Conservation (phyloP, 192 early-diverging fungal genomes). For the Neocallimastix lanati region DNA sequence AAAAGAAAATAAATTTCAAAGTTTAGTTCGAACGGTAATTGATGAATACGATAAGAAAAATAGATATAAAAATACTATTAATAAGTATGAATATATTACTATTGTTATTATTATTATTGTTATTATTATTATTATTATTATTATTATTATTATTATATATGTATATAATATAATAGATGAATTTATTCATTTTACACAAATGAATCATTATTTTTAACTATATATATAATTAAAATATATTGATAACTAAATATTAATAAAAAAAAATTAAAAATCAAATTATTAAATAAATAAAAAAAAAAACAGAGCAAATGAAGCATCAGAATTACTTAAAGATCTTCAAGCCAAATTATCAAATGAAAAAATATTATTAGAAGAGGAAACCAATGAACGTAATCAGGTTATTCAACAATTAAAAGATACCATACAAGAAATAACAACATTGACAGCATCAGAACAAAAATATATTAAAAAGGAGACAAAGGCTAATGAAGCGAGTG, state of each 20-base stretch:
- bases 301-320: conserved; percentile 32
- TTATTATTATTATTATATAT: too few species aligned
- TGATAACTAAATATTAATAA: too few species aligned
- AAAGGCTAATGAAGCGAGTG: conserved; percentile 34
- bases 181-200: too few species aligned
- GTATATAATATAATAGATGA: too few species aligned
- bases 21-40: conserved; percentile 23
- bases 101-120: too few species aligned
- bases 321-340: conserved; percentile 24
- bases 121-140: too few species aligned
- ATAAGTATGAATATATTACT: too few species aligned
- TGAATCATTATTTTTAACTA: too few species aligned
- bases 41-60: conserved; percentile 37
- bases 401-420: conserved; percentile 47
- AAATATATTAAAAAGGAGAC: conserved; percentile 47
- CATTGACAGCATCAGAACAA: conserved; percentile 33
- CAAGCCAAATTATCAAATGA: conserved; percentile 28
- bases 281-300: too few species aligned
- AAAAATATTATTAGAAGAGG: conserved; percentile 28
- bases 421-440: conserved; percentile 44
- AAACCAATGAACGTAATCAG: conserved; percentile 29
- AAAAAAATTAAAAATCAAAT: too few species aligned
- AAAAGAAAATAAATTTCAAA: conserved; percentile 22
- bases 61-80: conserved; percentile 34
- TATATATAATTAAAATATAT: too few species aligned